A percentile compares a stretch with the other conserved stretches of the same genome.
These are phyloP conservation scores for Neoconidiobolus thromboides DNA, from an alignment of 371 early-diverging fungal species.

Conservation along the genomic window DNA sequence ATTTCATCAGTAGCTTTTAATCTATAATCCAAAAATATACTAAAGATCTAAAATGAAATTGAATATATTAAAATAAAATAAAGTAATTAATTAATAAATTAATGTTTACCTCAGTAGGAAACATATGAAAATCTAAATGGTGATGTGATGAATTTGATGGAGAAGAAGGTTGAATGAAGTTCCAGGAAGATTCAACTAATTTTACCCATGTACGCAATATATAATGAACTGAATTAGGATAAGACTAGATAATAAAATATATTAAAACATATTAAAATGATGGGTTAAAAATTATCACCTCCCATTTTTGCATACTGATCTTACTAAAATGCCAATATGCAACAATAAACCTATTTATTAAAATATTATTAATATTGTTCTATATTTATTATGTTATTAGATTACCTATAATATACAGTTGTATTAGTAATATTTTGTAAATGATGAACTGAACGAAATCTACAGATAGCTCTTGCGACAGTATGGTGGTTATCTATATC, in stretches of 20 bases:
- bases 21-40: slow-evolving; percentile 5
- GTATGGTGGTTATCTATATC: slow-evolving; percentile 66
- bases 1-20: slow-evolving; percentile 11
- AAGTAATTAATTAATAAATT: background rate
- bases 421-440: slow-evolving; percentile 52
- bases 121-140: background rate
- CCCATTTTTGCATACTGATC: too few relatives aligned
- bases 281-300: too few relatives aligned
- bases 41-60: slow-evolving; percentile 10
- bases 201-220: slow-evolving; percentile 72
- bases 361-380: too few relatives aligned
- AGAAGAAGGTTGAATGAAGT: slow-evolving; percentile 22
- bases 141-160: slow-evolving; percentile 11
- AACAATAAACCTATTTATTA: too few relatives aligned
- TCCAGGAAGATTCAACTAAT: slow-evolving; percentile 37
- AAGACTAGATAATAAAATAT: too few relatives aligned
- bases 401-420: slow-evolving; percentile 28
- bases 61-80: slow-evolving; percentile 8
- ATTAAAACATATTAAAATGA: too few relatives aligned
- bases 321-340: too few relatives aligned
- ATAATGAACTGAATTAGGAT: slow-evolving; percentile 50
- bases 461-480: slow-evolving; percentile 59
- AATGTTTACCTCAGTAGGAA: background rate
- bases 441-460: slow-evolving; percentile 65
- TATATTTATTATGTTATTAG: too few relatives aligned